Percentiles rank a stretch among this genome's conserved stretches.
phyloP scores from a whole-genome alignment of 2,329 filamentous ascomycete genomes.

The Claviceps pazoutovae region DNA sequence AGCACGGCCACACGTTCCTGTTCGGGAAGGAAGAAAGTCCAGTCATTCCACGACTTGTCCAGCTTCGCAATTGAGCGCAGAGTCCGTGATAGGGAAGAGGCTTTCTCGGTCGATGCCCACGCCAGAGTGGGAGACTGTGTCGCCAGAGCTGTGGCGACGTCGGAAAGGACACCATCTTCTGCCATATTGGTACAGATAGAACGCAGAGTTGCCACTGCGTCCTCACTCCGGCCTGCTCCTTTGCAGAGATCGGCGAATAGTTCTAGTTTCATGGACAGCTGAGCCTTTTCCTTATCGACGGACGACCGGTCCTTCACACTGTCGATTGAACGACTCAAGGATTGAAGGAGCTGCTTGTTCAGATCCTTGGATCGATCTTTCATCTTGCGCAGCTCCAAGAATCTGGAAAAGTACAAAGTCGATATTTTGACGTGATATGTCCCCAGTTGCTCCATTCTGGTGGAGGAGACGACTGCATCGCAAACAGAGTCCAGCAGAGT shows the following conservation, averaged over 20 bases:
- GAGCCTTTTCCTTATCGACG: constrained; percentile 43
- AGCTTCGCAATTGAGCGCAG: constrained; percentile 47
- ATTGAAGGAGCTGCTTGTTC: constrained; percentile 33
- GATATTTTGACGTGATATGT: constrained; percentile 53
- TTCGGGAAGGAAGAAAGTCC: constrained; percentile 38
- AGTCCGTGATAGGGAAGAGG: constrained; percentile 41
- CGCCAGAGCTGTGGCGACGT: constrained; percentile 35
- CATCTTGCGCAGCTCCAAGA: constrained; percentile 35
- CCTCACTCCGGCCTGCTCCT: constrained; percentile 35
- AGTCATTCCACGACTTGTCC: constrained; percentile 40
- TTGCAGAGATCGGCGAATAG: constrained; percentile 49
- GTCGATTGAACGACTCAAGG: constrained; percentile 51
- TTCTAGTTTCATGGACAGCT: constrained; percentile 51
- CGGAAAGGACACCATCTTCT: constrained; percentile 40
- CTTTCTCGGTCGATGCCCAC: constrained; percentile 38
- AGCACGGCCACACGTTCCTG: constrained; percentile 41
- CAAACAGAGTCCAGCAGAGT: constrained; percentile 39
- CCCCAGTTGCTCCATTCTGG: constrained; percentile 19
- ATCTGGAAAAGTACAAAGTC: constrained; percentile 55
- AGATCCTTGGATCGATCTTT: constrained; percentile 21
- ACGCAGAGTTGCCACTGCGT: constrained; percentile 43
- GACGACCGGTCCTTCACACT: constrained; percentile 39
- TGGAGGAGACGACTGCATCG: constrained; percentile 19
- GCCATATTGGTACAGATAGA: constrained; percentile 49
- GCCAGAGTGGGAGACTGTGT: constrained; percentile 35